Base-by-base conservation (phyloP, 805 yeast genomes). In the Naumovozyma dairenensis region DNA sequence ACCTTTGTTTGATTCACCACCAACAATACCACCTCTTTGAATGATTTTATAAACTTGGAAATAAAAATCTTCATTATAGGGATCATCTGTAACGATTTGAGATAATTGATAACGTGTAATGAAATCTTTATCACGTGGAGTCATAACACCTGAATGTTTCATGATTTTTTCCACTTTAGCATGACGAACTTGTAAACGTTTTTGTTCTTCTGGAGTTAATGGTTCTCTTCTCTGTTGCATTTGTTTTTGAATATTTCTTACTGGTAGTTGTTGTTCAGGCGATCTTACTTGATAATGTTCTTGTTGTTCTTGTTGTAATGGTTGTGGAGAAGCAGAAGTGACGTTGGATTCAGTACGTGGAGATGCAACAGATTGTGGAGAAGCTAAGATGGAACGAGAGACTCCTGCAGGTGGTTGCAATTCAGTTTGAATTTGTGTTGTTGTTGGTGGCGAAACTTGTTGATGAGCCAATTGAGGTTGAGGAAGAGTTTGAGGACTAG, bases 11-110 rank as follows among this genome's bases (percentile, higher is more conserved):
- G 76, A 67, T 34, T 57, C 60, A 13, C 54, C 53, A n/a, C 51
- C 53, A 18, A 49, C 44, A 22, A 43, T 28, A 35, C 59, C 60
- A 35, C 68, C 69, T 34, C 69, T 67, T 50, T 79, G 78, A 43
- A 82, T 66, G 43, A 80, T 74, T 49, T 87, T 81, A 62, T 75
- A 83, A 27, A 92, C 96, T 60, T 92, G 97, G 52, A 80, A 84
- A 55, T 92, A 92, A 53, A 89, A 92, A 64, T 92, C 98, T 60
- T 92, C 98, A 52, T 83, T 85, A 59, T 82, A 84, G 10, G 98
- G 98, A 60, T 92, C 97, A 36, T 87, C 96, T 8, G 96, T 82
- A 32, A 92, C 96, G 60, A 92, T 81, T 57, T 87, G 96, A 32
- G 95, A 85, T 43, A 92, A 70, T 61, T 92, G 98, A 53, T 87